Evolutionary conservation across 139 green algal species (phyloP).

Genomic region (Raphidocelis subcapitata): DNA sequence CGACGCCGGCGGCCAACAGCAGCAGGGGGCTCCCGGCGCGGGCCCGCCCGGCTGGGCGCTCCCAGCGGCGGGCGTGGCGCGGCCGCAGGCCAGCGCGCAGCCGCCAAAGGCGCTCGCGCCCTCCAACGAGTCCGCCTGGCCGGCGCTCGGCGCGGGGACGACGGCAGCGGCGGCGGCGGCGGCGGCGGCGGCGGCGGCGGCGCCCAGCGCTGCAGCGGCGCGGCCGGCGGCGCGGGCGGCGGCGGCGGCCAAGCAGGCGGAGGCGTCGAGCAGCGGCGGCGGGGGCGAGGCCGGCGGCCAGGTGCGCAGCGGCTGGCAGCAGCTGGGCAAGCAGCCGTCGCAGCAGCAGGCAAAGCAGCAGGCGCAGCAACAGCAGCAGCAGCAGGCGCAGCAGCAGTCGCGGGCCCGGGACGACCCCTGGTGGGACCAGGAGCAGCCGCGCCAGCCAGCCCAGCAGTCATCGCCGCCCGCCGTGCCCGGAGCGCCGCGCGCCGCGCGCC

Average conservation of each 20-base stretch:
- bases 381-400: conserved; percentile 3
- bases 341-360: not conserved
- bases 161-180: conserved; percentile 2
- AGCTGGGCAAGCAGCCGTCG: not conserved
- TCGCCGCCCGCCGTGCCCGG: not conserved
- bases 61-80: too few relatives aligned
- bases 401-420: conserved; percentile 1
- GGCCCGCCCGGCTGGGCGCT: too few relatives aligned
- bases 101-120: not conserved
- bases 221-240: not conserved
- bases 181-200: not conserved
- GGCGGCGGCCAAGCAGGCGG: not conserved
- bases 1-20: too few relatives aligned
- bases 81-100: too few relatives aligned
- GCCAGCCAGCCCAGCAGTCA: not conserved
- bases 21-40: too few relatives aligned
- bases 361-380: not conserved
- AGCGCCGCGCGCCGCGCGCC: too few relatives aligned
- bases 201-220: not conserved
- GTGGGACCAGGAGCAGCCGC: conserved; percentile 22
- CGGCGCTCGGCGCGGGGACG: conserved; percentile 32
- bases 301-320: not conserved
- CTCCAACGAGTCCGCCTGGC: conserved; percentile 45
- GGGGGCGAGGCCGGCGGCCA: too few relatives aligned
- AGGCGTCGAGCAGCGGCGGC: conserved; percentile 15